phyloP scores from a whole-genome alignment of 2,329 filamentous ascomycete species.

The Didymella pomorum region DNA sequence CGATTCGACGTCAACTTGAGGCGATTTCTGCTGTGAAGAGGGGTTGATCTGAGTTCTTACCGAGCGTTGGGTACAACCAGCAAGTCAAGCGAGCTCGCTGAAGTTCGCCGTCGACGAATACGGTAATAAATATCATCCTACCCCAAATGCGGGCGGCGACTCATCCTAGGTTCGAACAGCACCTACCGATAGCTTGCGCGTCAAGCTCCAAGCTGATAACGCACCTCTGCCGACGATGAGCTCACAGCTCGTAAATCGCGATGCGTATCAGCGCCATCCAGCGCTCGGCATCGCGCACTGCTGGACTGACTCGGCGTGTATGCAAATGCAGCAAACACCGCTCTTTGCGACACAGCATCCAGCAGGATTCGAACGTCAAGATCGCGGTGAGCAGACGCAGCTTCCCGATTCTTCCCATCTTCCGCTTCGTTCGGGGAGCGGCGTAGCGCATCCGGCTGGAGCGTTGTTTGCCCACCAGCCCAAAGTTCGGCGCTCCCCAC shows the following conservation, averaged over 20 bases:
- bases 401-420: constrained; percentile 31
- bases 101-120: constrained; percentile 12
- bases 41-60: constrained; percentile 17
- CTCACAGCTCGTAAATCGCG: constrained; percentile 24
- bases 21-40: constrained; percentile 2
- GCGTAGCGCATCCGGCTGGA: constrained; percentile 39
- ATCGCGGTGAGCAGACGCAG: constrained; percentile 25
- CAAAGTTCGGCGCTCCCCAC: constrained; percentile 41
- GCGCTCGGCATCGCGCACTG: constrained; percentile 20
- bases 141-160: constrained; percentile 13
- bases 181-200: constrained; percentile 18
- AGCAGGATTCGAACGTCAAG: neutral
- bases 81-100: constrained; percentile 22
- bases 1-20: constrained; percentile 8
- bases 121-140: constrained; percentile 16
- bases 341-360: constrained; percentile 26
- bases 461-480: constrained; percentile 25
- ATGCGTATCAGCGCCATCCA: constrained; percentile 12
- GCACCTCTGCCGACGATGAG: constrained; percentile 23
- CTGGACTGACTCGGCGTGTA: constrained; percentile 12
- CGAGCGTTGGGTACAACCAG: constrained; percentile 11
- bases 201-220: constrained; percentile 22
- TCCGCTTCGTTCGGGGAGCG: constrained; percentile 38
- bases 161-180: constrained; percentile 12
- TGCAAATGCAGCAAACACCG: constrained; percentile 32